Evolutionary conservation across 768 basidiomycete species (phyloP), one percentile per base, ranked within the genome.

Genomic region (Trametes villosa): DNA sequence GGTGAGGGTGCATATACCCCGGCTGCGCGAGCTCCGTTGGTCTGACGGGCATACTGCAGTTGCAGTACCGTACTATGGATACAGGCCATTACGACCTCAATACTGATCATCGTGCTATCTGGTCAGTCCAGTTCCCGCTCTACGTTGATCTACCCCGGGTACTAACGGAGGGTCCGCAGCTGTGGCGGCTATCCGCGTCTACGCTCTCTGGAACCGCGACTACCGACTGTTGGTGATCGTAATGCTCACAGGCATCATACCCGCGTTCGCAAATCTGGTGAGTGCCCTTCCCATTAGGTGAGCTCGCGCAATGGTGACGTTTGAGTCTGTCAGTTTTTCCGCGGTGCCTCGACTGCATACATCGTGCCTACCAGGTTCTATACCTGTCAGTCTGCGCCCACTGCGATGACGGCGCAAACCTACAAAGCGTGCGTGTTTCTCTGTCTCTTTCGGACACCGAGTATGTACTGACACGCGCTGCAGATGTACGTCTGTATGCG

Each of bases 181-280:
- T 4, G 60, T 64, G 22, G 57, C 54, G 9, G 66, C 66, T 4
- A 41, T 67, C 11, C 63, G 66, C 3, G 52, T 67, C 3, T 67
- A 51, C 31, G 66, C 66, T 4, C 40, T 67, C 1, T 65, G 58
- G 55, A 30, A 44, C 22, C 30, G 53, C 4, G 41, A 53, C 34
- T 18, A n/a, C 13, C 31, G 24, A 2, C 41, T 63, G 11, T 51
- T 58, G 26, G 7, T 41, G 0, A 2, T 64, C 20, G 44, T 60
- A 1, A 38, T 65, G 20, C 29, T 53, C 13, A 44, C 63, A 15
- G 60, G 58, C 15, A n/a, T 62, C 5, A 51, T 68, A 9, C 62
- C 65, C 20, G 67, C 51, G 8, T 41, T 66, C 34, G 47, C 49
- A 22, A 59, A 57, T 13, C 48, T 68, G 24, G 59, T 64, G 22